Evolutionary conservation across 768 basidiomycete genomes (phyloP), one percentile per base, ranked within the genome.

Genomic region (Leccinellum rugosiceps): DNA sequence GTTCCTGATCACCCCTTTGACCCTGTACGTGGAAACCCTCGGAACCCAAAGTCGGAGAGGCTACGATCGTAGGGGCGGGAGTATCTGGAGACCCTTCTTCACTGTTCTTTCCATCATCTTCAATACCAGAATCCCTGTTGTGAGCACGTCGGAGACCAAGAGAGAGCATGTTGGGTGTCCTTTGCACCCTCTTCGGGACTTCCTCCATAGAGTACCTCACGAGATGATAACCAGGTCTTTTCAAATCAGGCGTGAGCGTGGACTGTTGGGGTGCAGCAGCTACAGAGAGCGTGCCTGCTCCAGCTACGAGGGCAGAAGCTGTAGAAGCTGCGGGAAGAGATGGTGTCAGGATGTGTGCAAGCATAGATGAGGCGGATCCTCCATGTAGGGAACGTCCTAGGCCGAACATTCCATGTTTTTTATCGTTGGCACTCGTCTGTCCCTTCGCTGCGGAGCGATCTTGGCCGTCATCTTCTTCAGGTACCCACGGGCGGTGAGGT

Each of bases 281-380:
- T 17, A 87, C 88, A 2, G 80, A 74, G 8, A 92, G 72, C 49
- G 84, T 83, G 3, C 83, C 85, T 0, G 88, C 84, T 56, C 84
- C 83, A 7, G 86, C 82, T 21, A 94, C 84, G 34, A 93, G 78
- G 4, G 88, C 80, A 1, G 87, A 89, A 57, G 62, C 55, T 15
- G 64, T 54, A 21, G 64, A 32, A 0, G 65, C 55, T 4, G 57
- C 48, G 11, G 71, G 69, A n/a, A 66, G 52, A 11, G 68, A 61
- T 4, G 67, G 57, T 6, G 58, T 14, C 17, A 56, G 62, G 31
- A 65, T 41, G 30, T 65, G 65, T 7, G 49, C 50, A 28, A 72
- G 28, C 34, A 73, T 57, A 6, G 71, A 72, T 17, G 69, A 65
- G 19, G 69, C 61, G 26, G 71, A 70, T 15, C 58, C 67, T 0